These are phyloP conservation scores for Protostelium mycophagum DNA, from an alignment of 78 protist genomes.

Conservation along the genomic window DNA sequence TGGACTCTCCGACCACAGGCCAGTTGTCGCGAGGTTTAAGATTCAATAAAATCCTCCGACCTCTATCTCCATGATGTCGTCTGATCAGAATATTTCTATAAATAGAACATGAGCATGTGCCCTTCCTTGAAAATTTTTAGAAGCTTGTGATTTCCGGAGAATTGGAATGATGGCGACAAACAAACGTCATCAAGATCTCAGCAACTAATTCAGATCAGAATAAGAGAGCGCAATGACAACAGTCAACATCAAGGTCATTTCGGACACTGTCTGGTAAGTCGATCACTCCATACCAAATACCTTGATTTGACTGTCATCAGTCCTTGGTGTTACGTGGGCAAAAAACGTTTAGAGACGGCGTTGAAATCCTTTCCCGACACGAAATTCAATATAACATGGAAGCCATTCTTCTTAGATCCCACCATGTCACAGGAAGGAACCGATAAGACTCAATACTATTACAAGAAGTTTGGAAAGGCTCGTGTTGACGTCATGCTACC, in stretches of 20 bases:
- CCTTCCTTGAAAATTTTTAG: too few species aligned
- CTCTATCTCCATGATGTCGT: too few species aligned
- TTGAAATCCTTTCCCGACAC: background rate
- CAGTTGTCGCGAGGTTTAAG: too few species aligned
- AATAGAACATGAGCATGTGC: too few species aligned
- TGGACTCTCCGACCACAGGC: too few species aligned
- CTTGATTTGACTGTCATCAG: background rate
- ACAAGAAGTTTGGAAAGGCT: background rate
- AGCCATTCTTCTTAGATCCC: background rate
- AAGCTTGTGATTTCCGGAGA: too few species aligned
- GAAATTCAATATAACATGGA: background rate
- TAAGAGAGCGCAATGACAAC: too few species aligned
- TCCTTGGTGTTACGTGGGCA: conserved; percentile 5
- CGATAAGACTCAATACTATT: background rate
- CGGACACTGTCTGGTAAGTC: background rate
- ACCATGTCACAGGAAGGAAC: background rate
- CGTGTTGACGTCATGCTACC: background rate
- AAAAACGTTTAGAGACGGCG: background rate
- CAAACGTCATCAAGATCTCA: too few species aligned
- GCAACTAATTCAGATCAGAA: too few species aligned
- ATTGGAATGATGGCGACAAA: too few species aligned
- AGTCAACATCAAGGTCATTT: background rate
- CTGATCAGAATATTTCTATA: too few species aligned
- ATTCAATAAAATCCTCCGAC: too few species aligned
- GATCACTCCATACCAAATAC: background rate